Evolutionary conservation across 129 eudicot genomes (phyloP).

Genomic region (Arctium lappa): DNA sequence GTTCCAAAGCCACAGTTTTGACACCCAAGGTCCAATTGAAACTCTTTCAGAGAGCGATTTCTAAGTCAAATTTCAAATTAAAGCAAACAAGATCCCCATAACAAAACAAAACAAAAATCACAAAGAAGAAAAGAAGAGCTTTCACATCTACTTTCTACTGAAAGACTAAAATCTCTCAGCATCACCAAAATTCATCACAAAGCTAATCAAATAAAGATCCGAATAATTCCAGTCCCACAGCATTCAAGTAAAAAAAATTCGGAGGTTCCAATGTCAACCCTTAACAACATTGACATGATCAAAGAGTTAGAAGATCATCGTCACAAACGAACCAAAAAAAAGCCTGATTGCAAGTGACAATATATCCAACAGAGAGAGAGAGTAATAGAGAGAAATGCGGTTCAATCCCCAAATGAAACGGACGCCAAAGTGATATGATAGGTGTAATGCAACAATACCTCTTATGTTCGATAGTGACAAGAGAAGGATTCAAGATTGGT

Average conservation of each 20-base stretch:
- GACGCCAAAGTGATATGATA: background rate
- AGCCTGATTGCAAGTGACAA: background rate
- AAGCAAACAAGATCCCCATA: constrained; percentile 1
- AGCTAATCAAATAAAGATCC: background rate
- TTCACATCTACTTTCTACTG: background rate
- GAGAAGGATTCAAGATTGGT: constrained; percentile 20
- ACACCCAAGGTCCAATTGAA: background rate
- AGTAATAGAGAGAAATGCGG: constrained; percentile 14
- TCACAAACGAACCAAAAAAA: background rate
- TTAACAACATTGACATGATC: background rate
- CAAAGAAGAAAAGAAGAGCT: background rate
- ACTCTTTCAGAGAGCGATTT: background rate
- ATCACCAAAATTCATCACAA: constrained; percentile 4
- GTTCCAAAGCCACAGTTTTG: background rate
- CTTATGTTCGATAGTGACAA: constrained; percentile 19
- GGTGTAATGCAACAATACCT: constrained; percentile 9
- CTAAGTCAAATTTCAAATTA: background rate
- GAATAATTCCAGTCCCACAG: background rate
- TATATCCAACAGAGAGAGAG: constrained; percentile 6
- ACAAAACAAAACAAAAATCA: background rate
- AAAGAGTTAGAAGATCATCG: background rate
- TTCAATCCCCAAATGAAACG: constrained; percentile 1
- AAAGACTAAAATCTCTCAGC: background rate
- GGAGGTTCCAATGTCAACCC: background rate
- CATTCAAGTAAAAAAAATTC: background rate